phyloP scores from a whole-genome alignment of 2,329 filamentous ascomycete genomes.

The Trichophaea hybrida region DNA sequence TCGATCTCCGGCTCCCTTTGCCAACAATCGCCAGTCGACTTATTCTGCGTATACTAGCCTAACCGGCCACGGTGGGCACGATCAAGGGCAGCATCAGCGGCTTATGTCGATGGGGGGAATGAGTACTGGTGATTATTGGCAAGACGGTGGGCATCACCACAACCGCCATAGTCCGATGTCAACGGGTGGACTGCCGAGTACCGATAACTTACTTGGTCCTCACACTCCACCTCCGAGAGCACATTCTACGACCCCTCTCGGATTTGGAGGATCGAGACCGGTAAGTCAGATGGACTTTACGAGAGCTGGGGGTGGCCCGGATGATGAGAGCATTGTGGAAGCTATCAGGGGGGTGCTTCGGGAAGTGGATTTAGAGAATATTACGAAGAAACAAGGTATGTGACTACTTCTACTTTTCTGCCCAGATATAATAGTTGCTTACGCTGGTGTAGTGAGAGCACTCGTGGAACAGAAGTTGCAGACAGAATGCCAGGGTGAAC shows the following conservation, averaged over 20 bases:
- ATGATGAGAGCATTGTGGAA: slow-evolving; percentile 66
- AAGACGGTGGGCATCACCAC: slow-evolving; percentile 21
- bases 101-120: slow-evolving; percentile 47
- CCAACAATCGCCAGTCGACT: slow-evolving; percentile 33
- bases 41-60: slow-evolving; percentile 25
- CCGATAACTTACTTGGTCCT: slow-evolving; percentile 34
- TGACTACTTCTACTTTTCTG: slow-evolving; percentile 6
- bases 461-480: slow-evolving; percentile 88
- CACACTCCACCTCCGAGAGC: slow-evolving; percentile 28
- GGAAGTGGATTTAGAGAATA: slow-evolving; percentile 88
- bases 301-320: slow-evolving; percentile 46
- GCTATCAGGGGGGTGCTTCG: slow-evolving; percentile 67
- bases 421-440: slow-evolving; percentile 5
- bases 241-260: slow-evolving; percentile 38
- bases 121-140: slow-evolving; percentile 33
- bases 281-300: slow-evolving; percentile 47
- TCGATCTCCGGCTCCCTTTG: slow-evolving; percentile 61
- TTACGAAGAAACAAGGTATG: slow-evolving; percentile 86
- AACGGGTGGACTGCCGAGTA: slow-evolving; percentile 34
- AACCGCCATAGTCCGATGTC: slow-evolving; percentile 32
- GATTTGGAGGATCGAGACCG: slow-evolving; percentile 36
- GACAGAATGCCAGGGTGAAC: slow-evolving; percentile 73
- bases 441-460: slow-evolving; percentile 45
- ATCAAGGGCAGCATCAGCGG: slow-evolving; percentile 31
- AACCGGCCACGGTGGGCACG: slow-evolving; percentile 11